A percentile compares a stretch with the other conserved stretches of the same genome.
Conservation (phyloP, 176 grass and related monocot species). For the Carex scoparia region DNA sequence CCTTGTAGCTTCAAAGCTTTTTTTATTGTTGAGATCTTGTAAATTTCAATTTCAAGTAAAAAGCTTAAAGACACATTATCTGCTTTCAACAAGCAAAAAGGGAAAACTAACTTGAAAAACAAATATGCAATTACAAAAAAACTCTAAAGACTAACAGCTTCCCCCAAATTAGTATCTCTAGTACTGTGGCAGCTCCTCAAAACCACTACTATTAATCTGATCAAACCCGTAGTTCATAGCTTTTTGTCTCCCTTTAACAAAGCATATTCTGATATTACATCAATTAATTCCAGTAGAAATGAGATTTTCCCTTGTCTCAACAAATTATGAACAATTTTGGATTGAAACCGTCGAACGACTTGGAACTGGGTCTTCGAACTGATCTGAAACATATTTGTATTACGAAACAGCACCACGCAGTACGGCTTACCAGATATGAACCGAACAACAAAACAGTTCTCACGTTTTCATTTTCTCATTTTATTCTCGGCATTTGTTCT, state of each 20-base stretch:
- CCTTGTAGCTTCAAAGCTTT: not conserved
- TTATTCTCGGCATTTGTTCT: not conserved
- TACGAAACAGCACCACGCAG: not conserved
- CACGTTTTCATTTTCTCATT: not conserved
- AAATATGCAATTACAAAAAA: not conserved
- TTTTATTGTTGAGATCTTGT: not conserved
- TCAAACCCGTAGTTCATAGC: no score
- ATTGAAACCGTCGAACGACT: not conserved
- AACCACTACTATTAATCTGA: not conserved
- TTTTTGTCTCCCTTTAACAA: not conserved
- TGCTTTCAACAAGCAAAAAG: not conserved
- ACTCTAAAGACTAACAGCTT: not conserved
- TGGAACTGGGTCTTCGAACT: not conserved
- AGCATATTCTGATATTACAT: not conserved
- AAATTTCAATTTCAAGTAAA: conserved; percentile 6
- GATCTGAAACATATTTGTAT: not conserved
- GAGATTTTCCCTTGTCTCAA: not conserved
- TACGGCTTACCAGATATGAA: not conserved
- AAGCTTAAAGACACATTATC: not conserved
- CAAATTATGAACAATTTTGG: not conserved
- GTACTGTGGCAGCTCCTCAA: not conserved
- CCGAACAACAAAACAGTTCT: not conserved
- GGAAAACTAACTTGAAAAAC: not conserved
- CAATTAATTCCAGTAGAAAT: not conserved
- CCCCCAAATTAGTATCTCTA: not conserved